A percentile compares a stretch with the other conserved stretches of the same genome.
Conservation (phyloP, 305 asterid genomes). For the Solanum aculeatissimum region DNA sequence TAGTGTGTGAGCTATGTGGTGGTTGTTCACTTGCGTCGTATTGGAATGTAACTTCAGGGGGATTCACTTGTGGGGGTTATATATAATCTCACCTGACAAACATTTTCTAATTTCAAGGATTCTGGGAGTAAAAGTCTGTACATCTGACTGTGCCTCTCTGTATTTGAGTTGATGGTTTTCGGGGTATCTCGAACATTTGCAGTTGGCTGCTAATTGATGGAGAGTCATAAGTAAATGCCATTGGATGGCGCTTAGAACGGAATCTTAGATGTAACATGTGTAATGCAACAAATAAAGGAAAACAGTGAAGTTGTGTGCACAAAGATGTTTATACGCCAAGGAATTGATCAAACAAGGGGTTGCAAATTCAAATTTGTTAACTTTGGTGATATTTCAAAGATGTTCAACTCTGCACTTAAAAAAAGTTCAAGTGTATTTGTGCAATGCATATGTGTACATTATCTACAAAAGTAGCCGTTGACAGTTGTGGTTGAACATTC, state of each 20-base stretch:
- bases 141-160: background rate
- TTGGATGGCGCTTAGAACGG: background rate
- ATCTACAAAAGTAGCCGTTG: background rate
- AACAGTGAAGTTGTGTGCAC: background rate
- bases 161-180: background rate
- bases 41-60: background rate
- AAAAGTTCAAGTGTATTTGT: background rate
- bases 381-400: background rate
- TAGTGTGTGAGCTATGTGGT: background rate
- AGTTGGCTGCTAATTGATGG: background rate
- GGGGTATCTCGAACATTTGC: background rate
- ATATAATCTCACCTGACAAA: background rate
- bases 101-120: background rate
- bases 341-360: background rate
- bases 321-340: no score
- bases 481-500: background rate
- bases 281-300: background rate
- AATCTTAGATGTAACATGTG: background rate
- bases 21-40: background rate
- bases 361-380: background rate
- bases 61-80: background rate
- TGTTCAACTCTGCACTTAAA: background rate
- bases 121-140: background rate
- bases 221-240: background rate
- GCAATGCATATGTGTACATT: background rate